phyloP scores from a whole-genome alignment of 176 grass and related monocot species.

The Triticum monococcum region DNA sequence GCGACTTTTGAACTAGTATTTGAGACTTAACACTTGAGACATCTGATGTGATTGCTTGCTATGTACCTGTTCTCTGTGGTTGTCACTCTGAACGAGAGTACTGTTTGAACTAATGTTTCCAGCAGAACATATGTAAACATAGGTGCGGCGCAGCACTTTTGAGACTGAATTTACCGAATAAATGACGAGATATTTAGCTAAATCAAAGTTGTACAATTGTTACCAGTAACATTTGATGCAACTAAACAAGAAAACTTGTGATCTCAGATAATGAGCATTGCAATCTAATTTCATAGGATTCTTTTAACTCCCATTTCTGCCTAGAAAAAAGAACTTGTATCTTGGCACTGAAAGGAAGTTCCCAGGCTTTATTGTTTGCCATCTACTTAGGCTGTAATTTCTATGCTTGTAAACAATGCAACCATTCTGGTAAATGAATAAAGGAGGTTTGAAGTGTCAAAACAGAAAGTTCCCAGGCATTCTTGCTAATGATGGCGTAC shows the following conservation, averaged over 20 bases:
- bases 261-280: background rate
- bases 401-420: too few species aligned
- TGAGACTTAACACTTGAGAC: background rate
- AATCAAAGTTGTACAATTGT: background rate
- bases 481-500: too few species aligned
- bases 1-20: background rate
- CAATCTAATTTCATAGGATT: background rate
- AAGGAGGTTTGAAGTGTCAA: too few species aligned
- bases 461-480: too few species aligned
- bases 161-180: background rate
- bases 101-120: background rate
- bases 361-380: too few species aligned
- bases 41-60: conserved; percentile 1
- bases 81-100: background rate
- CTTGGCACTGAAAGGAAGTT: too few species aligned
- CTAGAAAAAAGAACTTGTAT: background rate
- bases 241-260: background rate
- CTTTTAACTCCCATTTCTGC: background rate
- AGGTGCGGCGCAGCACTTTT: background rate
- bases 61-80: background rate
- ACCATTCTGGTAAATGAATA: too few species aligned
- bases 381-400: too few species aligned
- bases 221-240: background rate
- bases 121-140: background rate
- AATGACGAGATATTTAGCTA: background rate